A percentile compares a stretch with the other conserved stretches of the same genome.
phyloP scores from a whole-genome alignment of 805 yeast genomes.

The Komagataella populi region DNA sequence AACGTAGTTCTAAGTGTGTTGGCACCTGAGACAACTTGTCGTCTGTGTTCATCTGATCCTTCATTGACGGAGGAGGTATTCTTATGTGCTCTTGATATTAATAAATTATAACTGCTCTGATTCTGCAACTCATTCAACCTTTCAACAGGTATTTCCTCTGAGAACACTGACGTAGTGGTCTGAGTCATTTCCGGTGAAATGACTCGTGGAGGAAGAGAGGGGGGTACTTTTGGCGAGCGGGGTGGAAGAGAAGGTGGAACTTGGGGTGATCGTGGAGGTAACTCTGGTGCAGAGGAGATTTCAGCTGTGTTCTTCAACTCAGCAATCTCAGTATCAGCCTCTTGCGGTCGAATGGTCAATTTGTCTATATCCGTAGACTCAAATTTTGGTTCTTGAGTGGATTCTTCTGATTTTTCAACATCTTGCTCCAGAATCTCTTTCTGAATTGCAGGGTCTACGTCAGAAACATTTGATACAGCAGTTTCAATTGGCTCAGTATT shows the following conservation, averaged over 20 bases:
- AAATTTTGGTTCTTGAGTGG: background rate
- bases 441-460: background rate
- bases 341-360: background rate
- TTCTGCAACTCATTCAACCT: background rate
- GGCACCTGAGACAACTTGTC: conserved; percentile 34
- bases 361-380: background rate
- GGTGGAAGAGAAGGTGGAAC: background rate
- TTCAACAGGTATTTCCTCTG: background rate
- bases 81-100: background rate
- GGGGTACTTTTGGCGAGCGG: background rate
- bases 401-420: background rate
- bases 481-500: background rate
- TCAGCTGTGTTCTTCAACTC: background rate
- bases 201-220: background rate
- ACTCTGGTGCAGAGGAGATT: background rate
- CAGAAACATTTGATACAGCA: background rate
- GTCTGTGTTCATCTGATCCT: conserved; percentile 33
- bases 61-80: background rate
- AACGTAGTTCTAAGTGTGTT: conserved; percentile 26
- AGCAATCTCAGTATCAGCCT: background rate
- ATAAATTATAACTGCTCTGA: background rate
- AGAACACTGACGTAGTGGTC: background rate
- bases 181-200: background rate
- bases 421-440: background rate
- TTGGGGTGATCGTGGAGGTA: background rate